phyloP scores from a whole-genome alignment of 306 rosid genomes.

The Malus sylvestris region DNA sequence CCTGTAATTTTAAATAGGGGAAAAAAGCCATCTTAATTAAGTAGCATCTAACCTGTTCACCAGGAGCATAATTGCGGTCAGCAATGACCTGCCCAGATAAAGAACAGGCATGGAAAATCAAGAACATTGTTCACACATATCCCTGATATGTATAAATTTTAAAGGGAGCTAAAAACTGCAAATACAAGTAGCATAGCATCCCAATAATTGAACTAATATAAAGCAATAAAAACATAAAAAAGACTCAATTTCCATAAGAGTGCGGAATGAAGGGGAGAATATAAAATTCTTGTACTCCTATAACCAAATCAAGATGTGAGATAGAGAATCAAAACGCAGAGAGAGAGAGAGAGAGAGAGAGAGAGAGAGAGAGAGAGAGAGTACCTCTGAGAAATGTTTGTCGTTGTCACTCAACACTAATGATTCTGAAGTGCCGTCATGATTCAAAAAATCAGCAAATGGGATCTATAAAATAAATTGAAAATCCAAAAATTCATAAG shows the following conservation, averaged over 20 bases:
- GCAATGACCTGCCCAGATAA: conserved; percentile 51
- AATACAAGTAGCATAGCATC: not conserved
- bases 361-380: conserved; percentile 10
- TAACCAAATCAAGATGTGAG: not conserved
- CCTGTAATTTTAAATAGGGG: not conserved
- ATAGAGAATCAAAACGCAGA: not conserved
- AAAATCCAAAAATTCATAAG: conserved; percentile 3
- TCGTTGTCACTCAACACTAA: conserved; percentile 60
- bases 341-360: conserved; percentile 9
- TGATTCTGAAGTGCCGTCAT: conserved; percentile 62
- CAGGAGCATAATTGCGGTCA: conserved; percentile 58
- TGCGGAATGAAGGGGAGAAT: too few species aligned
- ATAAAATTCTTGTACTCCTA: too few species aligned
- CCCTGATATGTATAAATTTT: not conserved
- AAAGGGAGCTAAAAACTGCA: not conserved
- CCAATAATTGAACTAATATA: not conserved
- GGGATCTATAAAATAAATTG: conserved; percentile 55
- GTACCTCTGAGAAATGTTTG: conserved; percentile 59
- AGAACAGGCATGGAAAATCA: conserved; percentile 7
- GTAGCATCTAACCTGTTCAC: conserved; percentile 56
- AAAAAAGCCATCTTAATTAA: not conserved
- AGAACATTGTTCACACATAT: not conserved
- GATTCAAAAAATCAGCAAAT: conserved; percentile 82
- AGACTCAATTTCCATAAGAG: not conserved
- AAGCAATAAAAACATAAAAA: not conserved